These are phyloP conservation scores for Trichoderma sp. DNA, from an alignment of 2,329 filamentous ascomycete species.

Conservation along the genomic window DNA sequence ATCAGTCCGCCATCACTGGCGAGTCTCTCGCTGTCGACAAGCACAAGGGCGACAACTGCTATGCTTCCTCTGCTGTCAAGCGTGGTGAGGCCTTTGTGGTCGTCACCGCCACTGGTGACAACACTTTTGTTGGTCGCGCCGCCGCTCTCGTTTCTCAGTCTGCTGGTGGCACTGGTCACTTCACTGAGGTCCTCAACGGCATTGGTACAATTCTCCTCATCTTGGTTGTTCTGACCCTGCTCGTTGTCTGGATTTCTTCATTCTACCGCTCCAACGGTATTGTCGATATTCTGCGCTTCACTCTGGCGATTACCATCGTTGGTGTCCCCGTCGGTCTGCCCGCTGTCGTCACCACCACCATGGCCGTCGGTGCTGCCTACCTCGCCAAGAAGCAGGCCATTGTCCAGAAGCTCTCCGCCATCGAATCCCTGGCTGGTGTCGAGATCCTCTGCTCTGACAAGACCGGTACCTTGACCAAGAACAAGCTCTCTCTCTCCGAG, in stretches of 20 bases:
- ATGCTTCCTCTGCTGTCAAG: conserved; percentile 85
- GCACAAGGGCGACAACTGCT: conserved; percentile 78
- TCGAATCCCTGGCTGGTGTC: conserved; percentile 88
- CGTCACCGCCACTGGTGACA: conserved; percentile 82
- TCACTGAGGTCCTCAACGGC: conserved; percentile 86
- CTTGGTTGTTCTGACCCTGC: conserved; percentile 76
- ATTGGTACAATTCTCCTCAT: conserved; percentile 80
- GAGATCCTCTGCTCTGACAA: conserved; percentile 95
- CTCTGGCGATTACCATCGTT: conserved; percentile 85
- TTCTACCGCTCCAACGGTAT: conserved; percentile 88
- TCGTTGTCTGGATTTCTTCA: conserved; percentile 81
- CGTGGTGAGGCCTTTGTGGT: conserved; percentile 84
- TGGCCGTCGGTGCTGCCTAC: conserved; percentile 91
- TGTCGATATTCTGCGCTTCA: conserved; percentile 78
- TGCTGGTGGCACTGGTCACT: conserved; percentile 74
- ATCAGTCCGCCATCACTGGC: conserved; percentile 89
- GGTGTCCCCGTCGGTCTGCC: conserved; percentile 92
- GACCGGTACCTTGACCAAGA: conserved; percentile 91
- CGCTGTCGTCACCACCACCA: conserved; percentile 89
- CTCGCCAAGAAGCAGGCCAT: conserved; percentile 92
- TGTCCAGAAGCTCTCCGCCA: conserved; percentile 88
- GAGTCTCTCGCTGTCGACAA: conserved; percentile 92
- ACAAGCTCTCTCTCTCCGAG: conserved; percentile 85
- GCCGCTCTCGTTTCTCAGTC: conserved; percentile 83
- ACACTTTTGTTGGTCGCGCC: conserved; percentile 86